Evolutionary conservation across 768 basidiomycete genomes (phyloP).

Genomic region (Imleria badia): DNA sequence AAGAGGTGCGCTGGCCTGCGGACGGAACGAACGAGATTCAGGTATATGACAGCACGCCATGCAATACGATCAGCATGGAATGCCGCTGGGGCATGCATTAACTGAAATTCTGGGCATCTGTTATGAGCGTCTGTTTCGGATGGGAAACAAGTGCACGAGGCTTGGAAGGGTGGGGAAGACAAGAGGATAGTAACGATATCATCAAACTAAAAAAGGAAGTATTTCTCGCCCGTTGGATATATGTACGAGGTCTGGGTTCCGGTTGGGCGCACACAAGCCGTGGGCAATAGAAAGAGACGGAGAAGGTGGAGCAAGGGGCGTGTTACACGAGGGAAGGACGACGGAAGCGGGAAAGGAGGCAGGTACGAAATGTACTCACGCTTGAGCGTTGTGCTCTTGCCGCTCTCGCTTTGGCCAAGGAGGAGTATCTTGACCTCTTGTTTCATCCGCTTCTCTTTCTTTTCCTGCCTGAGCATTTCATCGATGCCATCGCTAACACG

Average conservation of each 20-base stretch:
- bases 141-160: background rate
- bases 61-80: conserved; percentile 81
- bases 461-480: conserved; percentile 69
- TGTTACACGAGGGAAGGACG: background rate
- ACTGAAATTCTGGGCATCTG: conserved; percentile 71
- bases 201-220: conserved; percentile 6
- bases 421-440: conserved; percentile 74
- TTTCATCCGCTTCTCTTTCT: conserved; percentile 57
- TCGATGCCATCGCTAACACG: conserved; percentile 77
- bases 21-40: conserved; percentile 82
- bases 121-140: conserved; percentile 17
- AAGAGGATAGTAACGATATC: conserved; percentile 1
- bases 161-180: background rate
- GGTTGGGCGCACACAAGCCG: background rate
- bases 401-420: conserved; percentile 87
- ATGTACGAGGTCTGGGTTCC: background rate
- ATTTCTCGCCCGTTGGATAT: background rate
- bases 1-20: conserved; percentile 50
- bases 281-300: background rate
- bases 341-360: conserved; percentile 6
- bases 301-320: background rate
- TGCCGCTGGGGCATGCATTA: conserved; percentile 72
- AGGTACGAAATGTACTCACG: conserved; percentile 53
- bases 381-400: conserved; percentile 86
- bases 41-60: conserved; percentile 86